A percentile compares a stretch with the other conserved stretches of the same genome.
phyloP scores from a whole-genome alignment of 2,329 filamentous ascomycete species.

The Trichoderma sp. region DNA sequence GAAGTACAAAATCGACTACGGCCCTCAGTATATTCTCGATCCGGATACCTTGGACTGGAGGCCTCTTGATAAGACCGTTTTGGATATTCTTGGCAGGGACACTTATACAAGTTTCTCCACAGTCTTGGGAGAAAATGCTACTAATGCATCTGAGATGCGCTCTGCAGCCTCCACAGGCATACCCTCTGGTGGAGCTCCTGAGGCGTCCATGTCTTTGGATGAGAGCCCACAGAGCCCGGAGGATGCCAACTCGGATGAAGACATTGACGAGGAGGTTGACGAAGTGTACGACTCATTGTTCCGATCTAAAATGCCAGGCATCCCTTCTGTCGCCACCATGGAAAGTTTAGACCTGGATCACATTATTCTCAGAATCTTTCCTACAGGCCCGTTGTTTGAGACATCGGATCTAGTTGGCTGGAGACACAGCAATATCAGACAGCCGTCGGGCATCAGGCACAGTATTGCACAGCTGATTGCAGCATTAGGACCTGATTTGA shows the following conservation, averaged over 20 bases:
- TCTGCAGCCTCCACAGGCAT: background rate
- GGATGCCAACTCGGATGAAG: constrained; percentile 22
- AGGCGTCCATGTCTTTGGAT: background rate
- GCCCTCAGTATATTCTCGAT: constrained; percentile 71
- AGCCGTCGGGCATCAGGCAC: constrained; percentile 54
- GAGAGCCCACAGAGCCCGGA: constrained; percentile 8
- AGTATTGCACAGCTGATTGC: constrained; percentile 66
- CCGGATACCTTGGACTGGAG: constrained; percentile 64
- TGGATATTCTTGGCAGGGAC: constrained; percentile 51
- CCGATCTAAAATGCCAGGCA: constrained; percentile 63
- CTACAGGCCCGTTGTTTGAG: constrained; percentile 38
- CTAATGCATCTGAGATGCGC: background rate
- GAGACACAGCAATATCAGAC: constrained; percentile 50
- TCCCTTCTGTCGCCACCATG: constrained; percentile 55
- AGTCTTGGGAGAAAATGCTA: constrained; percentile 7
- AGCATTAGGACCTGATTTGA: constrained; percentile 59
- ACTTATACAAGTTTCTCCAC: constrained; percentile 52
- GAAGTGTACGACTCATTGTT: constrained; percentile 47
- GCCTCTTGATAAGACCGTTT: constrained; percentile 50
- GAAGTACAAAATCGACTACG: constrained; percentile 79
- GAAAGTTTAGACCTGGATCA: constrained; percentile 54
- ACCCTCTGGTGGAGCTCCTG: background rate
- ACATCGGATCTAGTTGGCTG: constrained; percentile 57
- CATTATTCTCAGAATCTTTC: constrained; percentile 52
- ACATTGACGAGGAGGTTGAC: constrained; percentile 23